Evolutionary conservation across 805 yeast species (phyloP), one percentile per base, ranked within the genome.

Genomic region (Cyberlindnera xishuangbannaensis): DNA sequence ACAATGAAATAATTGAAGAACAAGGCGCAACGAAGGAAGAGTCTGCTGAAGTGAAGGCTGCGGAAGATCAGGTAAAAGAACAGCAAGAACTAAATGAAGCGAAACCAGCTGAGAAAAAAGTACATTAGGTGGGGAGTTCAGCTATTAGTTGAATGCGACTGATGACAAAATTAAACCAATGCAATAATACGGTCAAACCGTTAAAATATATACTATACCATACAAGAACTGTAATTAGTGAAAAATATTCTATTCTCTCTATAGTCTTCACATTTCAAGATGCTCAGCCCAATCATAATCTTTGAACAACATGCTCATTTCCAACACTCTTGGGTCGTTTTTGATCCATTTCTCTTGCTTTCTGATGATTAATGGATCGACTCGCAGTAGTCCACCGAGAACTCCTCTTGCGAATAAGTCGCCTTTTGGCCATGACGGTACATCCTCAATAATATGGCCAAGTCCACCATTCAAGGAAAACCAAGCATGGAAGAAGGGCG

Each of bases 401-500:
- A 69, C 61, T 25, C 61, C 56, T 23, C 75, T 48, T 6, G 67
- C 71, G 47, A 71, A 67, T 28, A 58, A 36, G 36, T 69, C 76
- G 9, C 64, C 68, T 28, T 45, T 48, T 0, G 76, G 76, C 76
- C 76, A 71, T 3, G 31, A 19, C 2, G 41, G 26, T 0, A 42
- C 36, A 35, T 64, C 57, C 38, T 71, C 76, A 7, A 71, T 58
- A 7, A 71, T 67, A 45, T 70, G 76, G 2, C 73, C 77, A 25
- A 66, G 31, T 0, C 77, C 76, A 15, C 74, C 75, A 29, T 64
- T 59, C 6, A 64, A 28, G 14, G 53, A 53, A 31, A 67, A 50
- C 77, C 77, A 71, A 7, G 65, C 69, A 43, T 71, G 76, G 45
- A 66, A 69, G 42, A 59, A 71, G 2, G 73, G 71, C 3, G 73